A percentile compares a stretch with the other conserved stretches of the same genome.
Conservation (phyloP, 352 stramenopile genomes). For the Pythium plurisporium region DNA sequence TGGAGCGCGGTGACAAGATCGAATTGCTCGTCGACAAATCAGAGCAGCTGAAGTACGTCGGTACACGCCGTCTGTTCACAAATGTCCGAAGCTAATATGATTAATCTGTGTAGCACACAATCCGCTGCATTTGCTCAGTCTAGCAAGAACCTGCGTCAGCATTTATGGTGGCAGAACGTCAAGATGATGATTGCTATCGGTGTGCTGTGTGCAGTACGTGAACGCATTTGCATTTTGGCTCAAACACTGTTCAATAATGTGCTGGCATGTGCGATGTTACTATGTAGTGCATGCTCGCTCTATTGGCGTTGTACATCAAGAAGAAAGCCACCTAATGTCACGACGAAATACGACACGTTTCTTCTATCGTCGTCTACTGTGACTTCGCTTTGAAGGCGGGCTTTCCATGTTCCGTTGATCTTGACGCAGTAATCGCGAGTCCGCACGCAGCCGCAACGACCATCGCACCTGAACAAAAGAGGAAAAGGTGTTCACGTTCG, state of each 20-base stretch:
- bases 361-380: not conserved
- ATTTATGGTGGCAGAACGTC: slow-evolving; percentile 85
- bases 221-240: no score
- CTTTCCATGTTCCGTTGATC: not conserved
- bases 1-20: slow-evolving; percentile 86
- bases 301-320: slow-evolving; percentile 27
- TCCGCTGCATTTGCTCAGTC: slow-evolving; percentile 79
- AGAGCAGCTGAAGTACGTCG: slow-evolving; percentile 71
- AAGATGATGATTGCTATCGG: slow-evolving; percentile 85
- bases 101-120: slow-evolving; percentile 45
- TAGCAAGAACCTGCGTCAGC: slow-evolving; percentile 71
- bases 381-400: not conserved
- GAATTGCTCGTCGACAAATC: slow-evolving; percentile 85
- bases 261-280: slow-evolving; percentile 31
- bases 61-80: not conserved
- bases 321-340: slow-evolving; percentile 18
- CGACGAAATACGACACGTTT: not conserved
- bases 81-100: not conserved
- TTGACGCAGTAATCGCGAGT: not conserved
- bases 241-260: no score
- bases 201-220: slow-evolving; percentile 61
- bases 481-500: slow-evolving; percentile 20
- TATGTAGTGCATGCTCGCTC: slow-evolving; percentile 31
- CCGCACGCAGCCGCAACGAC: slow-evolving; percentile 31
- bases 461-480: slow-evolving; percentile 40